A percentile compares a stretch with the other conserved stretches of the same genome.
Conservation (phyloP, 495 filamentous ascomycete genomes). For the Tuber microsphaerosporum region DNA sequence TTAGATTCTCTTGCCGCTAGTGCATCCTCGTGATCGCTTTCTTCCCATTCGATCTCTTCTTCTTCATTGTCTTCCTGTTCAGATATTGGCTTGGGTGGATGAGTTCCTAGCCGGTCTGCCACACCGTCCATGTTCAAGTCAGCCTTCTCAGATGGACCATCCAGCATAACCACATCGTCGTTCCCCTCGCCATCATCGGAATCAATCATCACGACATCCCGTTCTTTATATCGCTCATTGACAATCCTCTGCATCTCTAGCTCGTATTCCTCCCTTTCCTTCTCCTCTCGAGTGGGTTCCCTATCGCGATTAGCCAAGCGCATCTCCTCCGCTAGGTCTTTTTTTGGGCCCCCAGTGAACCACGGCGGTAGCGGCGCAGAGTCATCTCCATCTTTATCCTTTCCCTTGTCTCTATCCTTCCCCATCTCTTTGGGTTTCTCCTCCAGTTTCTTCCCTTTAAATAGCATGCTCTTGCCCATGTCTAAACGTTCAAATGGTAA, state of each 20-base stretch:
- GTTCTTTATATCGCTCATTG: slow-evolving; percentile 45
- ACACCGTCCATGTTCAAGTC: slow-evolving; percentile 44
- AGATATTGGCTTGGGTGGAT: not conserved
- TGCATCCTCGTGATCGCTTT: slow-evolving; percentile 44
- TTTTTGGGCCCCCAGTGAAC: slow-evolving; percentile 55
- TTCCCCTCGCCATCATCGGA: slow-evolving; percentile 42
- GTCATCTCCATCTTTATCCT: slow-evolving; percentile 52
- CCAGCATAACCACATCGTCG: slow-evolving; percentile 54
- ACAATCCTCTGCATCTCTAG: slow-evolving; percentile 13
- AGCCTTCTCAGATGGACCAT: slow-evolving; percentile 36
- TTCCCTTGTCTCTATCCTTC: slow-evolving; percentile 38
- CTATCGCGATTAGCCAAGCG: slow-evolving; percentile 40
- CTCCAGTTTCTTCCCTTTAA: slow-evolving; percentile 29
- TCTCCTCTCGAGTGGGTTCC: slow-evolving; percentile 25
- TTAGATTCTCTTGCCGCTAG: slow-evolving; percentile 7
- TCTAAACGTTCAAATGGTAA: slow-evolving; percentile 84
- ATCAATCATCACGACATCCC: slow-evolving; percentile 46
- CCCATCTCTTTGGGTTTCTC: slow-evolving; percentile 21
- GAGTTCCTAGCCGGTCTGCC: slow-evolving; percentile 18
- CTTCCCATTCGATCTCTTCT: slow-evolving; percentile 45
- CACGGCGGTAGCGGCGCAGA: slow-evolving; percentile 72
- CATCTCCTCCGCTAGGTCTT: slow-evolving; percentile 52
- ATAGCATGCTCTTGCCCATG: slow-evolving; percentile 49
- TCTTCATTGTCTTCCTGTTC: slow-evolving; percentile 21
- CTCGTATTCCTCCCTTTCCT: slow-evolving; percentile 14